Conservation (phyloP, 2,329 filamentous ascomycete species). For the Akanthomyces muscarius region DNA sequence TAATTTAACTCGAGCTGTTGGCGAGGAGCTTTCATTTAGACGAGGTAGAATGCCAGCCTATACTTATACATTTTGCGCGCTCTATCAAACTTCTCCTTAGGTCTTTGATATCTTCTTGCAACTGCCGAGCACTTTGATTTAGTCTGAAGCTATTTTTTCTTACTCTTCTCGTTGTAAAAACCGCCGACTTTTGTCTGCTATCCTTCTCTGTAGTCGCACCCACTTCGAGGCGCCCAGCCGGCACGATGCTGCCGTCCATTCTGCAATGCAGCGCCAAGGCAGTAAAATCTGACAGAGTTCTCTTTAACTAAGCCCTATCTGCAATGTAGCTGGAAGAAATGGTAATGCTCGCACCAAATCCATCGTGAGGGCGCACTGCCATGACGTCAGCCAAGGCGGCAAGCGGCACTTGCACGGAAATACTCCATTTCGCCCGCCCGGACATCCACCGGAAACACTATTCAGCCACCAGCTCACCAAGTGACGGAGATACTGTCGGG, state of each 20-base stretch:
- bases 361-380: neutral
- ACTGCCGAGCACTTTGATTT: neutral
- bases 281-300: neutral
- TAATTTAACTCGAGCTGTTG: too few species aligned
- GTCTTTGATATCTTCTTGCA: too few species aligned
- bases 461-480: too few species aligned
- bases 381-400: constrained; percentile 11
- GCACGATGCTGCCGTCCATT: neutral
- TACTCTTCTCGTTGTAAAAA: too few species aligned
- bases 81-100: neutral
- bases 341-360: neutral
- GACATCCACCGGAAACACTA: neutral
- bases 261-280: neutral
- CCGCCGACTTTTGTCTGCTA: too few species aligned
- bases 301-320: neutral
- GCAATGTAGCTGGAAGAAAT: neutral
- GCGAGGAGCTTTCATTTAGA: too few species aligned
- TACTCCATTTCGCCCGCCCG: neutral
- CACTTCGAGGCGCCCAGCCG: neutral
- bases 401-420: neutral
- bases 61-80: neutral
- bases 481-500: neutral
- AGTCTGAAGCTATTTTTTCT: neutral
- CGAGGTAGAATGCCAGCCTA: neutral
- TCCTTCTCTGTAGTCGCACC: too few species aligned